Percentiles rank a stretch among this genome's conserved stretches.
phyloP scores from a whole-genome alignment of 306 rosid genomes.

The Adenanthera pavonina region DNA sequence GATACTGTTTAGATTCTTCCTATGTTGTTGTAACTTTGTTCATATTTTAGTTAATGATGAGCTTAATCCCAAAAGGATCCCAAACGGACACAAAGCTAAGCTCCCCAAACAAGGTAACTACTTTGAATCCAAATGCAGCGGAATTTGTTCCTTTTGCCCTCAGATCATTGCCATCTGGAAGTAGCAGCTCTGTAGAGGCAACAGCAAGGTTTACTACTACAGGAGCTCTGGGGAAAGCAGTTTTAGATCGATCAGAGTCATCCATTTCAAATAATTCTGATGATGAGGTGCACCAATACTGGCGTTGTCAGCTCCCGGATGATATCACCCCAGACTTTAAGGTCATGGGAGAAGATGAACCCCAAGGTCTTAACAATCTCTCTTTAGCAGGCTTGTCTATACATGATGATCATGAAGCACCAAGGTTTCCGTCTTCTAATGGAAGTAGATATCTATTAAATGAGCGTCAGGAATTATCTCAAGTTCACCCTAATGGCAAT shows the following conservation, averaged over 20 bases:
- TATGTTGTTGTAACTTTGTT: constrained; percentile 37
- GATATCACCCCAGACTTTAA: constrained; percentile 97
- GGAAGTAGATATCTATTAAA: constrained; percentile 67
- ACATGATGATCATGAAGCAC: constrained; percentile 63
- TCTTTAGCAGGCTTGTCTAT: constrained; percentile 79
- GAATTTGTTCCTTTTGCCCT: constrained; percentile 84
- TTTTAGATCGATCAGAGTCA: constrained; percentile 84
- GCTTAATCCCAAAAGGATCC: constrained; percentile 73
- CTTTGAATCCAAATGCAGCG: constrained; percentile 97
- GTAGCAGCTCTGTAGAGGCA: constrained; percentile 60
- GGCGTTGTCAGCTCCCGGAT: constrained; percentile 98
- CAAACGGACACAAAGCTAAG: constrained; percentile 56
- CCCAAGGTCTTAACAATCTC: constrained; percentile 67
- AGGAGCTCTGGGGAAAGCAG: constrained; percentile 78
- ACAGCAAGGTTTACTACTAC: constrained; percentile 53
- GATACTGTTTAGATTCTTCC: constrained; percentile 1
- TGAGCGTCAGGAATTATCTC: constrained; percentile 62
- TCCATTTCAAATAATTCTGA: constrained; percentile 83
- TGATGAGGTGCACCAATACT: constrained; percentile 89
- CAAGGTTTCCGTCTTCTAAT: constrained; percentile 59
- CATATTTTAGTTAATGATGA: constrained; percentile 70
- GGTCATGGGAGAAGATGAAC: constrained; percentile 80
- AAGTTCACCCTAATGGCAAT: constrained; percentile 54
- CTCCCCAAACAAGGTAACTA: constrained; percentile 59
- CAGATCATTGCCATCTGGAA: constrained; percentile 75